phyloP scores from a whole-genome alignment of 257 asterid species.

The Voacanga thouarsii region DNA sequence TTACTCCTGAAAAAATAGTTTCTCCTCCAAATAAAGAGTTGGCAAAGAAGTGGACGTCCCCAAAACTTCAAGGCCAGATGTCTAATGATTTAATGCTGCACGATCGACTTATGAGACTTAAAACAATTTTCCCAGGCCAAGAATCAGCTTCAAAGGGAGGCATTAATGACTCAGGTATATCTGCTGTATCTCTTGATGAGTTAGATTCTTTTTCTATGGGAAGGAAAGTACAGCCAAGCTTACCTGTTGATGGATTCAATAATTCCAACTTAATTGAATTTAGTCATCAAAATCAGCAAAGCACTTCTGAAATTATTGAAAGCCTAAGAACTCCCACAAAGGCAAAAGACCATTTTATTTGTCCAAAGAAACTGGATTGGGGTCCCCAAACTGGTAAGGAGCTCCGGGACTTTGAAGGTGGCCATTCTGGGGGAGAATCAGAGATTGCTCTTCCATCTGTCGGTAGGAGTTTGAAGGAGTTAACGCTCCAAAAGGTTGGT shows the following conservation, averaged over 20 bases:
- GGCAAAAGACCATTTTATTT: slow-evolving; percentile 28
- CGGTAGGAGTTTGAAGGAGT: slow-evolving; percentile 26
- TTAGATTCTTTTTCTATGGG: slow-evolving; percentile 21
- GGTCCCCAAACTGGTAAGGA: slow-evolving; percentile 29
- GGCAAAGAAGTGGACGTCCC: slow-evolving; percentile 37
- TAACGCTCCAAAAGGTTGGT: slow-evolving; percentile 42
- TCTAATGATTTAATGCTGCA: slow-evolving; percentile 29
- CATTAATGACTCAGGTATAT: slow-evolving; percentile 27
- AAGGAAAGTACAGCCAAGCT: slow-evolving; percentile 27
- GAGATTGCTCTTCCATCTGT: slow-evolving; percentile 31
- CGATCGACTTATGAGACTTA: slow-evolving; percentile 27
- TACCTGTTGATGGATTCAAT: slow-evolving; percentile 32
- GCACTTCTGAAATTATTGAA: slow-evolving; percentile 28
- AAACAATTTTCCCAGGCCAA: slow-evolving; percentile 25
- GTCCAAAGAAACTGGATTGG: slow-evolving; percentile 29
- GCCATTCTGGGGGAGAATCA: slow-evolving; percentile 27
- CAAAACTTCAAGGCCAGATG: slow-evolving; percentile 28
- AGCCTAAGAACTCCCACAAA: slow-evolving; percentile 32
- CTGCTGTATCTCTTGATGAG: slow-evolving; percentile 22
- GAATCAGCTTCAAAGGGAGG: slow-evolving; percentile 31
- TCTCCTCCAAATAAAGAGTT: slow-evolving; percentile 38
- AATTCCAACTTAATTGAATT: slow-evolving; percentile 25
- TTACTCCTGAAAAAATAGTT: slow-evolving; percentile 28
- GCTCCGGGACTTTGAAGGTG: slow-evolving; percentile 28
- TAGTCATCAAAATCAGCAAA: slow-evolving; percentile 25